phyloP scores from a whole-genome alignment of 345 rosid genomes.

The Eucalyptus lansdowneana region DNA sequence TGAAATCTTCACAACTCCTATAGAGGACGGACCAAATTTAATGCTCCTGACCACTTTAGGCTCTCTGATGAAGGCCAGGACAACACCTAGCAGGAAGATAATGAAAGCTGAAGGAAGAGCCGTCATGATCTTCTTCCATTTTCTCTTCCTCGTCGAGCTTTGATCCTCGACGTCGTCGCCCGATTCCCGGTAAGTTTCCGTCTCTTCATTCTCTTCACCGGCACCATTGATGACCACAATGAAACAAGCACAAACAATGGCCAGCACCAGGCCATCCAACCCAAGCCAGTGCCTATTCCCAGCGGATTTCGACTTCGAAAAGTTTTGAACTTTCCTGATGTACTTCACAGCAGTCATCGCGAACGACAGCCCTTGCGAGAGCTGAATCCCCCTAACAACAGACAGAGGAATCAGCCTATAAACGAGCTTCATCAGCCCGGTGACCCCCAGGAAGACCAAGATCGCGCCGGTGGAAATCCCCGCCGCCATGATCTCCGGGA shows the following conservation, averaged over 20 bases:
- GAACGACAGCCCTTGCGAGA: conserved; percentile 74
- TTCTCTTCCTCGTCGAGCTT: conserved; percentile 10
- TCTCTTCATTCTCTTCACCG: conserved; percentile 28
- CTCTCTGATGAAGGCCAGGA: conserved; percentile 47
- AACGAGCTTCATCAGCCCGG: conserved; percentile 68
- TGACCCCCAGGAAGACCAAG: conserved; percentile 44
- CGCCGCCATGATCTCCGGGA: conserved; percentile 74
- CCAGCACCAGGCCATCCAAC: conserved; percentile 67
- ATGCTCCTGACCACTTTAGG: conserved; percentile 33
- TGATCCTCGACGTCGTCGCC: background rate
- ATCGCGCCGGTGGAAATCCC: conserved; percentile 68
- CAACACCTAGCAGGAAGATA: conserved; percentile 55
- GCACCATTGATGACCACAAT: conserved; percentile 51
- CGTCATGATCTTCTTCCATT: conserved; percentile 14
- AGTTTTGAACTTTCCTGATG: conserved; percentile 41
- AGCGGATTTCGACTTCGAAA: conserved; percentile 47
- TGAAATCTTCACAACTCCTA: conserved; percentile 27
- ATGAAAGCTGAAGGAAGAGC: conserved; percentile 66
- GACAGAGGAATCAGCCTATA: conserved; percentile 53
- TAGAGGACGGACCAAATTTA: conserved; percentile 49
- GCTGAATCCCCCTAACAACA: conserved; percentile 77
- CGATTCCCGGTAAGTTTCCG: background rate
- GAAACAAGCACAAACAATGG: conserved; percentile 47
- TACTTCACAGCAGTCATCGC: conserved; percentile 76
- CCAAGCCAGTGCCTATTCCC: conserved; percentile 64